Evolutionary conservation across 805 yeast species (phyloP).

Genomic region (Saccharomycopsis capsularis): DNA sequence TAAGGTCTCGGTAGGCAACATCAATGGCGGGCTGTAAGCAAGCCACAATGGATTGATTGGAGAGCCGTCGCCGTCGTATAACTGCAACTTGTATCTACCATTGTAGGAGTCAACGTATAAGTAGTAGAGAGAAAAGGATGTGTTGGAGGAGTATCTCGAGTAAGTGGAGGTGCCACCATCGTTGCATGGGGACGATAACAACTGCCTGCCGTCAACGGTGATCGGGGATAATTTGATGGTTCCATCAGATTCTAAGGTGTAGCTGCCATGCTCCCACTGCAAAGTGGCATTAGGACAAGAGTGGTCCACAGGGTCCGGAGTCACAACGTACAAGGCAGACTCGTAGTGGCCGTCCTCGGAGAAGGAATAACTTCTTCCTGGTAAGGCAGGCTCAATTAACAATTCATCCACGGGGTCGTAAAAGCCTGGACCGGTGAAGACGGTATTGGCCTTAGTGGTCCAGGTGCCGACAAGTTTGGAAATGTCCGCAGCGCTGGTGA

Average conservation of each 20-base stretch:
- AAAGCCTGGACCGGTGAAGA: constrained; percentile 94
- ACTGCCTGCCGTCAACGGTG: constrained; percentile 86
- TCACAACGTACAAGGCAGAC: constrained; percentile 78
- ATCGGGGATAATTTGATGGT: constrained; percentile 65
- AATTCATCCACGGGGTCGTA: constrained; percentile 95
- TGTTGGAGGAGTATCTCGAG: constrained; percentile 63
- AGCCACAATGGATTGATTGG: constrained; percentile 81
- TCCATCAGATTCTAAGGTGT: constrained; percentile 48
- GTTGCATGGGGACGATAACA: constrained; percentile 82
- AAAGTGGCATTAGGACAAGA: constrained; percentile 77
- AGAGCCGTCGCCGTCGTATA: constrained; percentile 73
- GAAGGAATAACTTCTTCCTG: constrained; percentile 90
- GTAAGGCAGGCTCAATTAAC: constrained; percentile 88
- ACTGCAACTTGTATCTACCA: constrained; percentile 70
- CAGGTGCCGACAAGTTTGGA: constrained; percentile 72
- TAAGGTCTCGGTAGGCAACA: constrained; percentile 89
- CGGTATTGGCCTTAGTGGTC: constrained; percentile 89
- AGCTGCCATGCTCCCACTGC: constrained; percentile 86
- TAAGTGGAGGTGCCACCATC: constrained; percentile 54
- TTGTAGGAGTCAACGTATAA: constrained; percentile 70
- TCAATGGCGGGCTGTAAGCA: constrained; percentile 89
- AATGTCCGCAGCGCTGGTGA: background rate
- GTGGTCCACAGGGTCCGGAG: constrained; percentile 65
- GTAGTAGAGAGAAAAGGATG: constrained; percentile 48
- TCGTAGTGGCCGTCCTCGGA: constrained; percentile 89